Base-by-base conservation (phyloP, 2,329 filamentous ascomycete species). In the Paraphaeosphaeria minitans region DNA sequence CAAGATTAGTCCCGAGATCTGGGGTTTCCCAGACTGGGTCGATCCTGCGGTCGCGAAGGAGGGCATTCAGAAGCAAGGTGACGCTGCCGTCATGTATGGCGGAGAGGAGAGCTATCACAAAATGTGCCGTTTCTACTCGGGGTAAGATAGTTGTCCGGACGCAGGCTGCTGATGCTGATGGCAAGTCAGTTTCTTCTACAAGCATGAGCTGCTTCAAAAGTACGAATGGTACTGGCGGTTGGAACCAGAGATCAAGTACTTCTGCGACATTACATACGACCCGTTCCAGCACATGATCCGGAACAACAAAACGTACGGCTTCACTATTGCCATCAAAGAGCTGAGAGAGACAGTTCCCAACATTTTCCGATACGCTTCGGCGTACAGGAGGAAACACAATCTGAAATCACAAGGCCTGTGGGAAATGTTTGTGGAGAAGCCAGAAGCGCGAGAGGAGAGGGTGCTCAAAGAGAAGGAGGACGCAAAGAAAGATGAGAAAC, bases 161-260 rank as follows among this genome's bases (percentile, higher is more conserved):
- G 8, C 12, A 5, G 1, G 16, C 7, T 12, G n/a, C 21, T 5
- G 31, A 43, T 13, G 29, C 39, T 69, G 73, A 58, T 75, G 49
- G 19, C 31, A 9, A 7, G 51, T 33, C 57, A 89, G 92, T 45
- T 95, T 96, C 80, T 99, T 99, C 81, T 99, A 95, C 83, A 97
- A 97, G 78, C 95, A 99, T 75, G 90, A 93, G 64, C 86, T 98
- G 35, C 85, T 99, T 47, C 86, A 91, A 74, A 98, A 98, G 79
- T 99, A 98, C 80, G 93, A 98, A 75, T 99, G 95, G 95, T 99
- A 99, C 83, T 99, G 95, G 95, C 92, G 95, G 64, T 83, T 99
- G 69, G 95, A 99, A 84, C 95, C 95, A 65, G 95, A 99, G 80
- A 98, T 99, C 86, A 97, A 94, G 81, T 99, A 98, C 82, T 99